These are phyloP conservation scores for Craterostigma plantagineum DNA, from an alignment of 257 asterid genomes.

Conservation along the genomic window DNA sequence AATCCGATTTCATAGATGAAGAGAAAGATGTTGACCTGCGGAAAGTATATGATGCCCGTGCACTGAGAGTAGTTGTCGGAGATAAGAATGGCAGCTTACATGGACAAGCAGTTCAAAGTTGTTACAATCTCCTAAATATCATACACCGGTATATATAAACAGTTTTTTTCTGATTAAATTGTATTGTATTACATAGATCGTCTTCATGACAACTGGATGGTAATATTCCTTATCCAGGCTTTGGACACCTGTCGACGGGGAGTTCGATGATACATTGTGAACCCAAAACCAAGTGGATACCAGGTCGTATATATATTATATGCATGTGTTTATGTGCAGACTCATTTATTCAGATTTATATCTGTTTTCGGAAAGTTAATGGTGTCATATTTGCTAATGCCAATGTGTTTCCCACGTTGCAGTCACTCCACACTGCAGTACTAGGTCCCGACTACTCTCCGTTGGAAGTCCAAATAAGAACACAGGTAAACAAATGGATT, in stretches of 20 bases:
- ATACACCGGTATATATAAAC: constrained; percentile 46
- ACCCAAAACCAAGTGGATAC: constrained; percentile 98
- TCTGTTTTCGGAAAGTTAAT: neutral
- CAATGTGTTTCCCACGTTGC: constrained; percentile 16
- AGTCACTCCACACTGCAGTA: constrained; percentile 93
- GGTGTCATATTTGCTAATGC: constrained; percentile 14
- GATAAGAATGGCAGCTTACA: constrained; percentile 83
- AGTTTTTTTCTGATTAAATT: neutral
- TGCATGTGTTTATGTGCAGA: no score
- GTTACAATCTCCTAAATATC: constrained; percentile 86
- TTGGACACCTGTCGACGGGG: constrained; percentile 94
- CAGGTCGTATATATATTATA: no score
- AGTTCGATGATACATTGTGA: constrained; percentile 81
- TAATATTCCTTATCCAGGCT: constrained; percentile 23
- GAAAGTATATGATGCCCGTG: constrained; percentile 85
- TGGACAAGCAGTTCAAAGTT: constrained; percentile 85
- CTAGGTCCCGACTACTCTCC: constrained; percentile 86
- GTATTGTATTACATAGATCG: neutral
- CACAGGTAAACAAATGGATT: constrained; percentile 26
- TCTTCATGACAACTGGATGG: neutral
- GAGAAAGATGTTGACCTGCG: constrained; percentile 70
- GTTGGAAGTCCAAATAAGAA: constrained; percentile 91
- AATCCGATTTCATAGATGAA: constrained; percentile 45
- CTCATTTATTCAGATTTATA: no score
- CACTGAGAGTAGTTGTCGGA: constrained; percentile 86